Evolutionary conservation across 768 basidiomycete species (phyloP), one percentile per base, ranked within the genome.

Genomic region (Pilatotrama ljubarskyi): DNA sequence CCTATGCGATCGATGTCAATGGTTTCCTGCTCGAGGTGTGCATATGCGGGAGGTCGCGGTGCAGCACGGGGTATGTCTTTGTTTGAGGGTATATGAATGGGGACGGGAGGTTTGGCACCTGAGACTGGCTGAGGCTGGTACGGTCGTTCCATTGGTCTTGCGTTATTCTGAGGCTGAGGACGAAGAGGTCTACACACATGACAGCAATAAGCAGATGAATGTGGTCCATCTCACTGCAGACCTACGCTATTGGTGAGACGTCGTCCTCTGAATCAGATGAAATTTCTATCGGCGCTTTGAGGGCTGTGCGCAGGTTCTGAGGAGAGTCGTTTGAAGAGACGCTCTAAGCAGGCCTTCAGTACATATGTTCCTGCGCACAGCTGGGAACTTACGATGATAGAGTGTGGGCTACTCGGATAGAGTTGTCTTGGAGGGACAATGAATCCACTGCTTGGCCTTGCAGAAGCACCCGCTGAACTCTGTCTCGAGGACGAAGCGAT

Each of bases 41-140:
- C 55, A 38, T 57, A 57, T 13, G 37, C 13, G 7, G 55, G 55
- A 5, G 37, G 36, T n/a, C 44, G 55, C 17, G 36, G 46, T 22
- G 72, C 43, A 56, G 64, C 54, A 5, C 54, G 60, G 10, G 60
- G 60, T 26, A 62, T 38, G 24, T 55, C 56, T 1, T 42, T 65
- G 61, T 78, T 77, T 0, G 76, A 73, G 5, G 77, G 77, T 10
- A 77, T 70, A 38, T 67, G 72, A 35, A 80, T 72, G 0, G 73
- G 73, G 0, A 68, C 66, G 1, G 73, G 55, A 11, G 61, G 41
- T 20, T 54, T 63, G 14, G 37, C 26, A n/a, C 55, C 26, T 6
- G 51, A 52, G 8, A 37, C 26, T 10, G 55, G 46, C 26, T 52
- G 51, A 11, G 48, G 5, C 26, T 55, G 52, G 18, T 35, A n/a